phyloP scores from a whole-genome alignment of 495 filamentous ascomycete genomes.

The Talaromyces ruber region DNA sequence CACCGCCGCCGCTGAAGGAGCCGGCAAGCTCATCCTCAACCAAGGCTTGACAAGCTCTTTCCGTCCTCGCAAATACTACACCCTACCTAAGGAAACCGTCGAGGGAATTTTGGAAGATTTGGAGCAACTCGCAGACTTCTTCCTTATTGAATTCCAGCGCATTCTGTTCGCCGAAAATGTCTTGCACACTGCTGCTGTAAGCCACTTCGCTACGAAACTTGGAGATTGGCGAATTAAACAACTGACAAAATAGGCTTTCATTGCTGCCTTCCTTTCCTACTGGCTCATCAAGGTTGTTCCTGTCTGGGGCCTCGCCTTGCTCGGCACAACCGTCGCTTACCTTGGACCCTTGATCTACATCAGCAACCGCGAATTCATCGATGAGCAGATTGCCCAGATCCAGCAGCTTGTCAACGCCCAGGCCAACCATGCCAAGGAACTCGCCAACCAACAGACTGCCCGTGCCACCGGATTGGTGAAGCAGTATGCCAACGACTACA shows the following conservation, averaged over 20 bases:
- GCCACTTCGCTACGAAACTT: slow-evolving; percentile 14
- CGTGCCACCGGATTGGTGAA: slow-evolving; percentile 69
- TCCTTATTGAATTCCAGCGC: slow-evolving; percentile 92
- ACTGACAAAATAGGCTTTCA: slow-evolving; percentile 52
- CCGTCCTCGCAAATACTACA: slow-evolving; percentile 88
- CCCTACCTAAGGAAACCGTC: slow-evolving; percentile 73
- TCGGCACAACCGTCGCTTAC: slow-evolving; percentile 69
- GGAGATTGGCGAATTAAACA: slow-evolving; percentile 6
- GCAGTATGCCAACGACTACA: slow-evolving; percentile 76
- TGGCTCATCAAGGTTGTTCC: slow-evolving; percentile 90
- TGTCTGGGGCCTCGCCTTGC: slow-evolving; percentile 81
- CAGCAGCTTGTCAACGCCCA: slow-evolving; percentile 70
- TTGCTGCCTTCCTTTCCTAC: slow-evolving; percentile 77
- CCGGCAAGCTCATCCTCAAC: slow-evolving; percentile 65
- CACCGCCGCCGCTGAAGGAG: slow-evolving; percentile 69
- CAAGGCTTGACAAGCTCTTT: slow-evolving; percentile 78
- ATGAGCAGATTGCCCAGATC: slow-evolving; percentile 66
- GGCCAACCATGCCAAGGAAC: slow-evolving; percentile 66
- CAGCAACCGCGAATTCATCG: slow-evolving; percentile 88
- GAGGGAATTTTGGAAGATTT: slow-evolving; percentile 75
- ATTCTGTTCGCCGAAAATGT: slow-evolving; percentile 93
- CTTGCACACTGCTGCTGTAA: slow-evolving; percentile 67
- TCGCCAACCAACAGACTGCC: slow-evolving; percentile 74
- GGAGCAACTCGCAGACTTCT: slow-evolving; percentile 92
- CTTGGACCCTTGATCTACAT: slow-evolving; percentile 85